Percentiles rank a stretch among this genome's conserved stretches.
Evolutionary conservation across 2,329 filamentous ascomycete species (phyloP).

Genomic region (Diplodia seriata): DNA sequence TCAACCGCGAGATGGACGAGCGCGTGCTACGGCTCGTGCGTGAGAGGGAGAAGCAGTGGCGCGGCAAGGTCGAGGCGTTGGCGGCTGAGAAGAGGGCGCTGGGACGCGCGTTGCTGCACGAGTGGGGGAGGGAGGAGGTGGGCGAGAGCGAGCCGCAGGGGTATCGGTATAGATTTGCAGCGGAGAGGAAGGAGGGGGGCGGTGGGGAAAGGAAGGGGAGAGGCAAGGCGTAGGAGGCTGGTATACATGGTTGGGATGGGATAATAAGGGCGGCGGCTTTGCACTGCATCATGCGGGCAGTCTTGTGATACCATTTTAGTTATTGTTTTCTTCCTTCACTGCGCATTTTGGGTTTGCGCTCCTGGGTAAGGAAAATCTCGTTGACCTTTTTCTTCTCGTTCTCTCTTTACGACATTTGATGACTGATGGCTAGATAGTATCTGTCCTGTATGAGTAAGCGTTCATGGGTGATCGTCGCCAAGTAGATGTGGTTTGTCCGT

Average conservation of each 20-base stretch:
- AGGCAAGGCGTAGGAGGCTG: not conserved
- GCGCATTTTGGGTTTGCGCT: not conserved
- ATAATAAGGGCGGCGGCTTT: not conserved
- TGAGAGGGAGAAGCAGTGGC: constrained; percentile 26
- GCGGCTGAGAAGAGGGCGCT: constrained; percentile 43
- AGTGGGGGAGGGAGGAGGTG: constrained; percentile 73
- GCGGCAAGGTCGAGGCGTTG: constrained; percentile 33
- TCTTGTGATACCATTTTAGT: not conserved
- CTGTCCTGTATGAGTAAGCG: not conserved
- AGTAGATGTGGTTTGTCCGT: too few relatives aligned
- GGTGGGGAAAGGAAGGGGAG: not conserved
- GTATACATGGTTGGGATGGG: not conserved
- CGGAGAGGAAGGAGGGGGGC: not conserved
- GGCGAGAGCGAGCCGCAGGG: constrained; percentile 43
- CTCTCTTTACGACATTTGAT: not conserved
- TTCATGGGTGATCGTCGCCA: too few relatives aligned
- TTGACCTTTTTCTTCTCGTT: not conserved
- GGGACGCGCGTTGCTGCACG: constrained; percentile 69
- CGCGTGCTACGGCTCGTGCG: constrained; percentile 20
- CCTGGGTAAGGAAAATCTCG: not conserved
- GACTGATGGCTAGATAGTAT: not conserved
- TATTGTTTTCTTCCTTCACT: not conserved
- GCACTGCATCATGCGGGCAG: not conserved
- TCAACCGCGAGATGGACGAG: constrained; percentile 31
- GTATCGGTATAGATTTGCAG: constrained; percentile 44